Percentiles rank a stretch among this genome's conserved stretches.
Conservation (phyloP, 768 basidiomycete genomes). For the Astraeus odoratus region DNA sequence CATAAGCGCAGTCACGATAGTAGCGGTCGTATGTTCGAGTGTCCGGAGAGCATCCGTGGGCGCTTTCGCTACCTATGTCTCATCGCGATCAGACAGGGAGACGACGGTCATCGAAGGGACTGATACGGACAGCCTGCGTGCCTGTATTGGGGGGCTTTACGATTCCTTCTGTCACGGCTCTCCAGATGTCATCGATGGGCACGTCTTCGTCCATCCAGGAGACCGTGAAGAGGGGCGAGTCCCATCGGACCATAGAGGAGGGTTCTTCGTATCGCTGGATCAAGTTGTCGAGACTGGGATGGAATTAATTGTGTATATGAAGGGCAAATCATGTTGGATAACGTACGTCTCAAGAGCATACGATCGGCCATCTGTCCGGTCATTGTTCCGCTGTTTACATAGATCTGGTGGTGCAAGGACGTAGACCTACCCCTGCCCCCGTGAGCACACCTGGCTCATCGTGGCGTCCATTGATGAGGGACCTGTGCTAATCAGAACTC, state of each 20-base stretch:
- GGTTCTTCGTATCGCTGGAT: slow-evolving; percentile 91
- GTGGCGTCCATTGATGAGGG: neutral
- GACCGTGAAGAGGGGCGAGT: slow-evolving; percentile 88
- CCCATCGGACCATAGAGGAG: slow-evolving; percentile 98
- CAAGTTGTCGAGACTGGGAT: slow-evolving; percentile 31
- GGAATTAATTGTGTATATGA: neutral
- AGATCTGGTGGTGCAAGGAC: slow-evolving; percentile 68
- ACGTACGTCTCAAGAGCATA: slow-evolving; percentile 75
- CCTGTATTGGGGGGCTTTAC: slow-evolving; percentile 88
- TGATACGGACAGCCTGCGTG: slow-evolving; percentile 54
- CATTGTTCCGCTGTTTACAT: slow-evolving; percentile 71
- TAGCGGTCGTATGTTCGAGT: slow-evolving; percentile 71
- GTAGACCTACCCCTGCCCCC: slow-evolving; percentile 48
- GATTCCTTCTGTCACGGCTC: slow-evolving; percentile 67
- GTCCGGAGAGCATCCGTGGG: slow-evolving; percentile 83
- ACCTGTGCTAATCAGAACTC: slow-evolving; percentile 16
- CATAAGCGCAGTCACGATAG: slow-evolving; percentile 68
- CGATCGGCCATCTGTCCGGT: slow-evolving; percentile 36
- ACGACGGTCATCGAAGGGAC: slow-evolving; percentile 1
- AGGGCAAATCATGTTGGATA: neutral
- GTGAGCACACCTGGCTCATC: slow-evolving; percentile 2
- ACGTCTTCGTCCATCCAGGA: slow-evolving; percentile 64
- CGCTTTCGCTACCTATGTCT: slow-evolving; percentile 62
- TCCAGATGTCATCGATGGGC: slow-evolving; percentile 70
- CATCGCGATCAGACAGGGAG: neutral